Evolutionary conservation across 805 yeast genomes (phyloP).

Genomic region (Starmerella stellata): DNA sequence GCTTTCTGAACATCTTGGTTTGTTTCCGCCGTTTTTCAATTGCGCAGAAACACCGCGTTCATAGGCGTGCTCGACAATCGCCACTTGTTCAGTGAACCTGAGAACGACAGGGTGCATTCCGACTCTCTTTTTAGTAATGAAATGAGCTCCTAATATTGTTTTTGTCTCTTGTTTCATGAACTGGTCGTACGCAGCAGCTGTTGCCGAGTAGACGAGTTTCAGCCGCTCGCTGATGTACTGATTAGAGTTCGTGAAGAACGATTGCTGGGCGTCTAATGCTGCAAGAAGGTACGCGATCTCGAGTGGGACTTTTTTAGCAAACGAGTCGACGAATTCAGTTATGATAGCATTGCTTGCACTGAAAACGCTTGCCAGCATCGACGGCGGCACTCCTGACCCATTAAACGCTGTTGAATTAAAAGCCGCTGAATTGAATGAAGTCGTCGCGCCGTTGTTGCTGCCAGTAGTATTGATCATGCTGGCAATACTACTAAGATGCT

Average conservation of each 20-base stretch:
- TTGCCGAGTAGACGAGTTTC: conserved; percentile 34
- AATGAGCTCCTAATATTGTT: conserved; percentile 26
- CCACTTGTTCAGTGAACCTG: conserved; percentile 29
- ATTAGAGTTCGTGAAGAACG: conserved; percentile 30
- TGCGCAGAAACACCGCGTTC: conserved; percentile 6
- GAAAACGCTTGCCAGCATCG: not conserved
- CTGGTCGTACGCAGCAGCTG: conserved; percentile 39
- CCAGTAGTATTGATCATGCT: not conserved
- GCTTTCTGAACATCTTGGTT: conserved; percentile 6
- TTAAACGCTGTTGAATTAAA: too few relatives aligned
- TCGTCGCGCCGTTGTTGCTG: not conserved
- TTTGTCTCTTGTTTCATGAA: conserved; percentile 38
- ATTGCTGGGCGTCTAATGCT: conserved; percentile 28
- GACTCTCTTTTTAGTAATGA: conserved; percentile 24
- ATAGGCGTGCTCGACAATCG: conserved; percentile 8
- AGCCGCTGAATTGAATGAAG: too few relatives aligned
- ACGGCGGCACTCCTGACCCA: not conserved
- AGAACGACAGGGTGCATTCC: conserved; percentile 31
- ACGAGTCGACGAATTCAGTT: not conserved
- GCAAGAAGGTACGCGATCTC: conserved; percentile 29
- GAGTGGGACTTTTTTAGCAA: conserved; percentile 25
- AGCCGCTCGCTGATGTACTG: conserved; percentile 41
- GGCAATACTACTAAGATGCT: too few relatives aligned
- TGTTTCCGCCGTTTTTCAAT: not conserved
- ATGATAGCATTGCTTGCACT: not conserved